Conservation (phyloP, 2,329 filamentous ascomycete genomes). For the Hymenoscyphus fraxineus region DNA sequence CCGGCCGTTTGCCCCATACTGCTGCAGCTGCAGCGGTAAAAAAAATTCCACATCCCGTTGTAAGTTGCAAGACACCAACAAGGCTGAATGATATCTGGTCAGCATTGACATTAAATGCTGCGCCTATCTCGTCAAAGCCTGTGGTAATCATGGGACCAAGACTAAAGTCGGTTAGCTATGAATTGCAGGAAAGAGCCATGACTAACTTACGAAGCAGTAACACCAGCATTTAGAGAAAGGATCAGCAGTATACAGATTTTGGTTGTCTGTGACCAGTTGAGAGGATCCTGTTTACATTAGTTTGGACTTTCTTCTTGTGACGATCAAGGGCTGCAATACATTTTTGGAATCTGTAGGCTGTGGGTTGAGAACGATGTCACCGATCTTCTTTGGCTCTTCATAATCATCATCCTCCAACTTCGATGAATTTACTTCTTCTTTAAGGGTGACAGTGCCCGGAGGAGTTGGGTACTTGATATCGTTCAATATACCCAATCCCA, state of each 20-base stretch:
- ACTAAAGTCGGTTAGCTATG: constrained; percentile 20
- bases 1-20: constrained; percentile 33
- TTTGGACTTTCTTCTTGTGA: neutral
- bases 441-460: constrained; percentile 30
- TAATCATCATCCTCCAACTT: constrained; percentile 26
- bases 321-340: neutral
- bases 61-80: constrained; percentile 38
- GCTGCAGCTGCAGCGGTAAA: constrained; percentile 40
- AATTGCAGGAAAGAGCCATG: constrained; percentile 18
- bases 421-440: constrained; percentile 22
- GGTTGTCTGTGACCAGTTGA: constrained; percentile 42
- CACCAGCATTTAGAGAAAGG: constrained; percentile 29
- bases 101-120: constrained; percentile 37
- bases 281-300: constrained; percentile 40
- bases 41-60: constrained; percentile 41
- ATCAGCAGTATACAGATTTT: constrained; percentile 31
- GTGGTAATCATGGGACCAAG: constrained; percentile 42
- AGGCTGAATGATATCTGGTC: constrained; percentile 37
- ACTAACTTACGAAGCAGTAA: constrained; percentile 27
- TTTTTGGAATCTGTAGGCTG: constrained; percentile 45
- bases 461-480: constrained; percentile 30
- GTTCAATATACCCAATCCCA: constrained; percentile 31
- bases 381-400: constrained; percentile 37
- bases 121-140: constrained; percentile 35
- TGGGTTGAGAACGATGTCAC: constrained; percentile 44